Conservation (phyloP, 2,329 filamentous ascomycete genomes). For the Xylaria sp. region DNA sequence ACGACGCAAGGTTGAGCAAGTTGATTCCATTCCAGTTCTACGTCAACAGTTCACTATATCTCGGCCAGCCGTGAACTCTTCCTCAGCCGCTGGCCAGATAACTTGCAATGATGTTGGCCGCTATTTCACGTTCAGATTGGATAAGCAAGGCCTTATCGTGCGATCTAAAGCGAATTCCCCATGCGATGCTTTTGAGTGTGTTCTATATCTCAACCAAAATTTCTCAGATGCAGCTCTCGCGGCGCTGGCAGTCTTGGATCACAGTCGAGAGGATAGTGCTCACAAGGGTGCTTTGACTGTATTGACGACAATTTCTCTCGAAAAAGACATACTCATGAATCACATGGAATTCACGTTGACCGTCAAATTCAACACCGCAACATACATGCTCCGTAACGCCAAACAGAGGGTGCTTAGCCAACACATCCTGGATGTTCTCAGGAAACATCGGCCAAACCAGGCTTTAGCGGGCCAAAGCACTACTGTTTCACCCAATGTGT, state of each 20-base stretch:
- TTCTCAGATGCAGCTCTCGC: constrained; percentile 28
- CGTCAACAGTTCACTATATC: constrained; percentile 39
- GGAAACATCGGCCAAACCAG: constrained; percentile 8
- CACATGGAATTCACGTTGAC: constrained; percentile 50
- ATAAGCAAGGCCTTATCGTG: constrained; percentile 26
- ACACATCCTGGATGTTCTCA: constrained; percentile 53
- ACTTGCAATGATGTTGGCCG: constrained; percentile 34
- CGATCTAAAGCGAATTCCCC: constrained; percentile 27
- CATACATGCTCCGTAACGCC: constrained; percentile 49
- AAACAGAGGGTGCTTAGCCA: constrained; percentile 51
- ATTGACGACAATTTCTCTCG: constrained; percentile 49
- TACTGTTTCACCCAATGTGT: constrained; percentile 62
- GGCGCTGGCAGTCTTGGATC: constrained; percentile 34
- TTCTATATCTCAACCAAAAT: constrained; percentile 27
- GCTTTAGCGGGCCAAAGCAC: constrained; percentile 33
- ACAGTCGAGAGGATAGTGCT: constrained; percentile 33
- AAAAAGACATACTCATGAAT: constrained; percentile 44
- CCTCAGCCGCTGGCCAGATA: constrained; percentile 13
- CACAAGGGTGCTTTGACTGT: constrained; percentile 49
- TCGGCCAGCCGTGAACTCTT: constrained; percentile 23
- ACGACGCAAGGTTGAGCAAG: constrained; percentile 37
- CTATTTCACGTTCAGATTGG: constrained; percentile 33
- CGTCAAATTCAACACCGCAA: constrained; percentile 58
- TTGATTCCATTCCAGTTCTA: constrained; percentile 41
- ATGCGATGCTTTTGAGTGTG: constrained; percentile 32